Percentiles rank a stretch among this genome's conserved stretches.
Conservation (phyloP, 352 stramenopile genomes). For the Blastocystis sp. region DNA sequence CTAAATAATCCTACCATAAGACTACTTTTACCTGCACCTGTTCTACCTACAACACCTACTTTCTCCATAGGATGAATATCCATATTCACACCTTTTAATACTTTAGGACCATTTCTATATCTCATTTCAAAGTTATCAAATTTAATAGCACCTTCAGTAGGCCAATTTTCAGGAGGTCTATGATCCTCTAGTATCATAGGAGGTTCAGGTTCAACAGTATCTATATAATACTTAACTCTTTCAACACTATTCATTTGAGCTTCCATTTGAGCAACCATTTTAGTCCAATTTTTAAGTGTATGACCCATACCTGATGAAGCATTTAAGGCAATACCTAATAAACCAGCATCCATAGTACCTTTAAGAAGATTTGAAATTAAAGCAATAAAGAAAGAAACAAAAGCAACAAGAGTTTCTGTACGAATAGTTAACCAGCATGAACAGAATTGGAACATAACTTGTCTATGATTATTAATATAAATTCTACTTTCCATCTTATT, state of each 20-base stretch:
- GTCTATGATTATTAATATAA: constrained; percentile 11
- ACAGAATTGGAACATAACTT: constrained; percentile 13
- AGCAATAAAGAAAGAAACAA: constrained; percentile 36
- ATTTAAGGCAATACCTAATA: constrained; percentile 33
- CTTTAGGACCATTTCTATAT: constrained; percentile 50
- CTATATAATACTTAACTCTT: constrained; percentile 36
- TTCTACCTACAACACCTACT: constrained; percentile 67
- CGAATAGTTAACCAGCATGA: constrained; percentile 40
- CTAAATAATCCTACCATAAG: constrained; percentile 70
- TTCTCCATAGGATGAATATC: constrained; percentile 63
- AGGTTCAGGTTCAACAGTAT: constrained; percentile 2
- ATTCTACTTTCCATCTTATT: not conserved
- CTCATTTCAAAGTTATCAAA: constrained; percentile 47
- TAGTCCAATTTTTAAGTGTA: constrained; percentile 32
- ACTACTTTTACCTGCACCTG: constrained; percentile 60
- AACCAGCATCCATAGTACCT: constrained; percentile 7
- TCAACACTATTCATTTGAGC: constrained; percentile 40
- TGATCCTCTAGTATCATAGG: not conserved
- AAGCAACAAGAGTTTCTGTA: constrained; percentile 35
- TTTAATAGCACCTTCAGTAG: constrained; percentile 13
- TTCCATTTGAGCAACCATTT: constrained; percentile 38
- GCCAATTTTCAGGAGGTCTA: not conserved
- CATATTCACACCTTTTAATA: constrained; percentile 42
- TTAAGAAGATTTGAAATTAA: constrained; percentile 23
- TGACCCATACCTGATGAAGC: constrained; percentile 3